Percentiles rank a stretch among this genome's conserved stretches.
phyloP scores from a whole-genome alignment of 768 basidiomycete genomes.

The Phlebiopsis flavidoalba region DNA sequence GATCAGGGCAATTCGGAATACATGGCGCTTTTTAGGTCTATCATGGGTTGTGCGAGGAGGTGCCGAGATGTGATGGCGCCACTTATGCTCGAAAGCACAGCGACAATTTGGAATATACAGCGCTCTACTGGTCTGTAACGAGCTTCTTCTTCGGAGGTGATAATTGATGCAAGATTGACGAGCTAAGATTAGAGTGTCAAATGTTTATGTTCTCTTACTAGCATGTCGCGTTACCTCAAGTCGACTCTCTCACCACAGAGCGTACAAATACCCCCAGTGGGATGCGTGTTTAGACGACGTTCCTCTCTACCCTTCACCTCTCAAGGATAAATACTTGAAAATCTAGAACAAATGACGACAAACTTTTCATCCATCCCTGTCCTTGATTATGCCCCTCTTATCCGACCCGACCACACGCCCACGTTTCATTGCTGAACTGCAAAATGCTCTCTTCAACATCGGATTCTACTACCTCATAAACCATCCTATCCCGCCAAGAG shows the following conservation, averaged over 20 bases:
- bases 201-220: background rate
- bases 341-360: conserved; percentile 6
- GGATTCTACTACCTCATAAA: conserved; percentile 80
- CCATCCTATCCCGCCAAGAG: conserved; percentile 43
- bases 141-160: no score
- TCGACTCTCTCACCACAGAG: background rate
- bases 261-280: background rate
- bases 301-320: background rate
- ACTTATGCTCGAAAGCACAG: no score
- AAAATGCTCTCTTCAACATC: conserved; percentile 69
- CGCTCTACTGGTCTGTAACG: no score
- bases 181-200: no score
- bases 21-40: no score
- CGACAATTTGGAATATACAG: no score
- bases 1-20: no score
- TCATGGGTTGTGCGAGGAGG: no score
- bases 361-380: conserved; percentile 63
- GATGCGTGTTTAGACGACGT: background rate
- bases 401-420: conserved; percentile 34
- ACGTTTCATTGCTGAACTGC: conserved; percentile 59
- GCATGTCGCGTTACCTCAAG: background rate
- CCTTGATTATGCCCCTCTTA: conserved; percentile 58
- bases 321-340: background rate
- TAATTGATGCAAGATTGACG: no score
- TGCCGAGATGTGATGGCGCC: no score